phyloP scores from a whole-genome alignment of 2,329 filamentous ascomycete genomes.

The Penicillium occitanis region DNA sequence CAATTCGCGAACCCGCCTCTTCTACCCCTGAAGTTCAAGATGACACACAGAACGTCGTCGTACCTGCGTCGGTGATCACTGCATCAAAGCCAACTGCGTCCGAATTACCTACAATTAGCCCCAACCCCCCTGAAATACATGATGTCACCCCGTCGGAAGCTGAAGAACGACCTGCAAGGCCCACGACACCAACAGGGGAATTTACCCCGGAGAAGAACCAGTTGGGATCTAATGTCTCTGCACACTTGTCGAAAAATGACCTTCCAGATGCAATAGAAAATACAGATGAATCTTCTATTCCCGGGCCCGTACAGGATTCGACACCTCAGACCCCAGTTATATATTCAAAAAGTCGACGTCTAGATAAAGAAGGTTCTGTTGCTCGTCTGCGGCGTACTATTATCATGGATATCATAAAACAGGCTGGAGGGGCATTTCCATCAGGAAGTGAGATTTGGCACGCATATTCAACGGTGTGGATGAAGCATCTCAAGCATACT shows the following conservation, averaged over 20 bases:
- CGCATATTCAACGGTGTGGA: conserved; percentile 57
- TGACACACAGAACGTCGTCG: not conserved
- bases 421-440: conserved; percentile 57
- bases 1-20: not conserved
- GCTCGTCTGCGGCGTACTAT: conserved; percentile 50
- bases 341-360: conserved; percentile 20
- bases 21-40: not conserved
- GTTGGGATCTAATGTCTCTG: not conserved
- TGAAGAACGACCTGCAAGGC: not conserved
- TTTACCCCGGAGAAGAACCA: not conserved
- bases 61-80: not conserved
- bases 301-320: not conserved
- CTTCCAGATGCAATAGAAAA: no score
- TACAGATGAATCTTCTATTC: not conserved
- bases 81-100: not conserved
- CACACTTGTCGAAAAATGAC: not conserved
- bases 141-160: not conserved
- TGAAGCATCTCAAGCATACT: conserved; percentile 41
- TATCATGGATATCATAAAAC: conserved; percentile 55
- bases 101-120: not conserved
- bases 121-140: not conserved
- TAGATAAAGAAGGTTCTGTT: conserved; percentile 45
- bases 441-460: conserved; percentile 56
- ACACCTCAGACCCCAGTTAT: not conserved
- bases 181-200: not conserved